These are phyloP conservation scores for Grosmannia penicillata DNA, from an alignment of 2,329 filamentous ascomycete species.

Conservation along the genomic window DNA sequence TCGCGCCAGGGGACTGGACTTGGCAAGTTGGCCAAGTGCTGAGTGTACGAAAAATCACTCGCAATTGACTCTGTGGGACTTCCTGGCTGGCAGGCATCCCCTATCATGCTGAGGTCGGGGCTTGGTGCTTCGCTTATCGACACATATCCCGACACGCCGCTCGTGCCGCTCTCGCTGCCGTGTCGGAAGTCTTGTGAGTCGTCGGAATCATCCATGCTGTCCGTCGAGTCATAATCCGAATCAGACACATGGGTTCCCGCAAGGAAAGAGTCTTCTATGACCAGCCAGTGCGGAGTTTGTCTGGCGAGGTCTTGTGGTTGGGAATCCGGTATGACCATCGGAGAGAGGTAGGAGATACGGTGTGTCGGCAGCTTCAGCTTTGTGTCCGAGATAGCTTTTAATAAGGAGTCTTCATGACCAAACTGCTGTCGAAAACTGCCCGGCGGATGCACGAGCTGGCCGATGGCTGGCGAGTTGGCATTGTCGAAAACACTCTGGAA, in stretches of 20 bases:
- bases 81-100: background rate
- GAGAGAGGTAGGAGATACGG: slow-evolving; percentile 2
- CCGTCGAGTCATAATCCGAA: too few species aligned
- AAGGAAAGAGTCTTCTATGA: slow-evolving; percentile 8
- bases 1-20: too few species aligned
- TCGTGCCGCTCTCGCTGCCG: background rate
- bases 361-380: too few species aligned
- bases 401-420: too few species aligned
- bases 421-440: background rate
- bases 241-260: too few species aligned
- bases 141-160: too few species aligned
- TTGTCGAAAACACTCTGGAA: slow-evolving; percentile 18
- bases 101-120: slow-evolving; percentile 4
- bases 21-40: too few species aligned
- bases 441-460: slow-evolving; percentile 4
- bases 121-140: background rate
- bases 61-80: too few species aligned
- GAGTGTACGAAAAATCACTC: too few species aligned
- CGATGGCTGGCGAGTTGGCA: slow-evolving; percentile 12
- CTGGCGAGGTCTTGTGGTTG: slow-evolving; percentile 22
- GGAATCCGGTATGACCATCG: slow-evolving; percentile 35
- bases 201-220: too few species aligned
- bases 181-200: background rate
- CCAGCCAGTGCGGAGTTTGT: slow-evolving; percentile 2
- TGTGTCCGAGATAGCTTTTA: too few species aligned